phyloP scores from a whole-genome alignment of 352 stramenopile species.

The Pythium graminicola region DNA sequence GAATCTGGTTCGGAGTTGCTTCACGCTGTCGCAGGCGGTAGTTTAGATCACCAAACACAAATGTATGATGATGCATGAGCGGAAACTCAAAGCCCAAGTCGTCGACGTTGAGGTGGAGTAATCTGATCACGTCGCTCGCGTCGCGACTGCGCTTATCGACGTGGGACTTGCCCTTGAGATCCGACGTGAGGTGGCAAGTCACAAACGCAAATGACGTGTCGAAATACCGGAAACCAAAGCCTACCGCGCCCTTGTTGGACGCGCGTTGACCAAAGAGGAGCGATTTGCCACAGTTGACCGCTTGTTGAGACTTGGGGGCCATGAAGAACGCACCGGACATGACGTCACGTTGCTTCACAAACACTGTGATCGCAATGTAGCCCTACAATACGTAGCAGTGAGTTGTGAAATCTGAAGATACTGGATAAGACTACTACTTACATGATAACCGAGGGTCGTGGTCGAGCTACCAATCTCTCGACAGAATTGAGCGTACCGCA shows the following conservation, averaged over 20 bases:
- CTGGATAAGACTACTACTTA: conserved; percentile 12
- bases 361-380: conserved; percentile 84
- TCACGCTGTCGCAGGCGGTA: conserved; percentile 70
- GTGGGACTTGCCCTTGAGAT: conserved; percentile 78
- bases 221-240: conserved; percentile 82
- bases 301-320: conserved; percentile 58
- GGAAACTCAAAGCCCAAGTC: conserved; percentile 84
- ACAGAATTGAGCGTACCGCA: conserved; percentile 41
- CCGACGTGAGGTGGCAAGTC: conserved; percentile 82
- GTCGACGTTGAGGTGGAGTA: conserved; percentile 73
- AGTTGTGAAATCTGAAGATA: not conserved
- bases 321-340: conserved; percentile 75
- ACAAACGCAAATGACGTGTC: conserved; percentile 85
- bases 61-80: conserved; percentile 81
- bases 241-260: conserved; percentile 88
- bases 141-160: conserved; percentile 70
- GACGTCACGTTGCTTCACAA: conserved; percentile 74
- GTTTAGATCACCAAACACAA: conserved; percentile 88
- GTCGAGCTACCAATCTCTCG: conserved; percentile 78
- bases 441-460: conserved; percentile 78
- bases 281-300: conserved; percentile 73
- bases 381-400: conserved; percentile 25
- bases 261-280: conserved; percentile 62
- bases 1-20: conserved; percentile 43
- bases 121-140: conserved; percentile 61